Evolutionary conservation across 805 yeast species (phyloP), one percentile per base, ranked within the genome.

Genomic region (Teunomyces barrocoloradensis): DNA sequence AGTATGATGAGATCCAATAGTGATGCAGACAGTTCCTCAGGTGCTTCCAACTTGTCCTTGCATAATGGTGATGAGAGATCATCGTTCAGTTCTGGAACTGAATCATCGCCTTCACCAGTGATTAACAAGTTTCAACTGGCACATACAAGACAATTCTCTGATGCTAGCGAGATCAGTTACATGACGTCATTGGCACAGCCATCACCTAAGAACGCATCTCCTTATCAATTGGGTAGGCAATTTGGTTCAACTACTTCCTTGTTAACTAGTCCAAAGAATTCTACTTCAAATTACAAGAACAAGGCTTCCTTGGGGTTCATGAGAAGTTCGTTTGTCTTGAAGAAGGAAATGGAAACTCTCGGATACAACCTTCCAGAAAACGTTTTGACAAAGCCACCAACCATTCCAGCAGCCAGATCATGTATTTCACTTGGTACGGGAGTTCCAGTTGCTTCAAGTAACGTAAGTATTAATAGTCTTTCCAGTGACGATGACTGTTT

Each of bases 241-340:
- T 20, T 20, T 12, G 40, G 40, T 6, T 54, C 58, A 4, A 48
- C 53, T 5, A 53, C 57, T n/a, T 50, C 55, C 3, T 51, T 56
- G 42, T 37, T 44, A 15, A 34, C 41, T 36, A 51, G 33, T 13
- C 36, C 49, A 3, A 45, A 38, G 13, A 27, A 13, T 23, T 20
- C 40, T 11, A 20, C 40, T 6, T 42, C 39, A 13, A 32, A 25
- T 9, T 17, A 37, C 30, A 29, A 27, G 27, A 42, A 28, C 38
- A 57, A 72, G 42, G 76, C 71, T 25, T 72, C 77, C 2, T 49
- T 65, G 42, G 77, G 77, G 0, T 73, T 73, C 53, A 73, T 73
- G 77, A 67, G 72, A 58, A 61, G 69, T 44, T 66, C 74, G 34
- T 72, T 66, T 53, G 59, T 73, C 13, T 67, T 73, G 59, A 69